Conservation (phyloP, 768 basidiomycete species). For the Brasilioporus rufonigricans region DNA sequence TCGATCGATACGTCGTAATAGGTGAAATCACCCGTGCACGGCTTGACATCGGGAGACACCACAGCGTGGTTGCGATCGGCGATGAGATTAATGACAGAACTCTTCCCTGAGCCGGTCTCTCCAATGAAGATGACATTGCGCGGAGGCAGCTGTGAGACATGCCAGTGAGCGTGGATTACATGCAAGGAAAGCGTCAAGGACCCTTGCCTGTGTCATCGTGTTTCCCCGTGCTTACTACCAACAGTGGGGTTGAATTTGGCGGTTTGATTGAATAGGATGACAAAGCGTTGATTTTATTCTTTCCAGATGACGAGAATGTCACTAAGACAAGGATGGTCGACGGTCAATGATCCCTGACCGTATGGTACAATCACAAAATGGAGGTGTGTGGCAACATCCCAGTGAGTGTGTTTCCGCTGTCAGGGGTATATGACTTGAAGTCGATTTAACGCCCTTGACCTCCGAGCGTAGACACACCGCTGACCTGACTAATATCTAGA, state of each 20-base stretch:
- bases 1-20: conserved; percentile 24
- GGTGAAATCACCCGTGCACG: conserved; percentile 31
- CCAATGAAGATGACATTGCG: conserved; percentile 39
- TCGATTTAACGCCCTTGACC: too few species aligned
- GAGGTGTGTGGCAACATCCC: background rate
- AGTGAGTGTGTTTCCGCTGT: background rate
- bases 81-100: conserved; percentile 43
- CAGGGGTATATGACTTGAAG: background rate
- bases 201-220: conserved; percentile 8
- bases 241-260: background rate
- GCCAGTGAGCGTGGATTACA: background rate
- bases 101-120: conserved; percentile 36
- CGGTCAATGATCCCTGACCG: too few species aligned
- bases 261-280: background rate
- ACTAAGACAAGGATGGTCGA: background rate
- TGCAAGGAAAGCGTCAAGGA: background rate
- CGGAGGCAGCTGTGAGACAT: conserved; percentile 6
- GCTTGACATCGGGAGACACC: conserved; percentile 27
- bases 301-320: background rate
- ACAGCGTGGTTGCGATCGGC: conserved; percentile 18
- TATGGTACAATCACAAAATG: background rate
- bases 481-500: too few species aligned
- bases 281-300: background rate
- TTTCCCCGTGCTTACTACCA: background rate
- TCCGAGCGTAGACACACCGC: too few species aligned